Evolutionary conservation across 2,329 filamentous ascomycete species (phyloP).

Genomic region (Fusarium odoratissimum): DNA sequence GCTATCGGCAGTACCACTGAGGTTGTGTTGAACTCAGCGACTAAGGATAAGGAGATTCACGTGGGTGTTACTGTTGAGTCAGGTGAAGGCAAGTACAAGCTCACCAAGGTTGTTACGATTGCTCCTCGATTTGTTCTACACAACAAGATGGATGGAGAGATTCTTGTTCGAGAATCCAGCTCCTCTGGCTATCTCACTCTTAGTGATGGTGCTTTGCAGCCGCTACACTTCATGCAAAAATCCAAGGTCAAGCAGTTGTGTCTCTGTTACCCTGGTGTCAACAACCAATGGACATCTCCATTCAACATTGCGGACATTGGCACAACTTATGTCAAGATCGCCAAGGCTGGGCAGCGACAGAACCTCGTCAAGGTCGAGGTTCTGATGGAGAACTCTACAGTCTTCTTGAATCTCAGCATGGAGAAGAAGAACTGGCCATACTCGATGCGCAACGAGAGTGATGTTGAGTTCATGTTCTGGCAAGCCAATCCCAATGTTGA

Average conservation of each 20-base stretch:
- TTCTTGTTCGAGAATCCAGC: conserved; percentile 90
- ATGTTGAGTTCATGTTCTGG: conserved; percentile 95
- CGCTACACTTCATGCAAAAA: conserved; percentile 90
- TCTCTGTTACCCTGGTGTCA: conserved; percentile 90
- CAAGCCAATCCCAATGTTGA: conserved; percentile 94
- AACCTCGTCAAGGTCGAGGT: conserved; percentile 88
- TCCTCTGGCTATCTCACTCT: conserved; percentile 87
- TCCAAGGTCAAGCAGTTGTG: conserved; percentile 88
- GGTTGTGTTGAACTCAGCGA: conserved; percentile 80
- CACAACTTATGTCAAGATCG: conserved; percentile 91
- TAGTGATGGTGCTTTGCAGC: conserved; percentile 81
- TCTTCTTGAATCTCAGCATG: conserved; percentile 90
- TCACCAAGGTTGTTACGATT: conserved; percentile 95
- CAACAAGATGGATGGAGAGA: conserved; percentile 89
- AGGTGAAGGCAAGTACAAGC: conserved; percentile 96
- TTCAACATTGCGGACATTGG: conserved; percentile 98
- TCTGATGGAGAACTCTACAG: conserved; percentile 90
- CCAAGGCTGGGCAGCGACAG: conserved; percentile 89
- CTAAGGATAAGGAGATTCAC: conserved; percentile 84
- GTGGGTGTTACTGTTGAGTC: conserved; percentile 89
- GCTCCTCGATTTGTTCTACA: conserved; percentile 93
- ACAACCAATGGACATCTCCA: conserved; percentile 97
- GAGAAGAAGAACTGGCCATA: conserved; percentile 98
- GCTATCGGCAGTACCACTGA: conserved; percentile 94
- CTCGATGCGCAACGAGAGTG: conserved; percentile 98